A percentile compares a stretch with the other conserved stretches of the same genome.
Conservation (phyloP, 2,329 filamentous ascomycete species). For the Bertia moriformis region DNA sequence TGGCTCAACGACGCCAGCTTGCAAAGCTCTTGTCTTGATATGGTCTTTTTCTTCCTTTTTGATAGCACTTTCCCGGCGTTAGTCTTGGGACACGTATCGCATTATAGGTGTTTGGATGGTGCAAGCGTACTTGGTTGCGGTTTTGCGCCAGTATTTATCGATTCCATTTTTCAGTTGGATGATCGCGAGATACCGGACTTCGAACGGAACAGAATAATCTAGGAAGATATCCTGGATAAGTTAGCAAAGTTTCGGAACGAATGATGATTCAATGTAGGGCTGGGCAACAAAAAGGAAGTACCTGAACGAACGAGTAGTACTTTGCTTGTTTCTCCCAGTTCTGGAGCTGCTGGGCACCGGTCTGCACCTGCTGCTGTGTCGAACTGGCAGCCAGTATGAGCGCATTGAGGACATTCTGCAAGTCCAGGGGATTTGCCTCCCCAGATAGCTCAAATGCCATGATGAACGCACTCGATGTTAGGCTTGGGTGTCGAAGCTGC, state of each 20-base stretch:
- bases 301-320: not conserved
- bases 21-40: constrained; percentile 39
- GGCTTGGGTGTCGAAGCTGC: not conserved
- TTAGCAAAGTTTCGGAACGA: not conserved
- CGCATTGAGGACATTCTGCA: not conserved
- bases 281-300: not conserved
- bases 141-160: constrained; percentile 57
- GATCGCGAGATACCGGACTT: constrained; percentile 49
- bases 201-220: constrained; percentile 38
- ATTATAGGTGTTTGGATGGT: no score
- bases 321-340: not conserved
- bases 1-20: constrained; percentile 40
- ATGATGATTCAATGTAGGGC: no score
- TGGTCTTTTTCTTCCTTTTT: constrained; percentile 34
- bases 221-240: constrained; percentile 36
- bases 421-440: not conserved
- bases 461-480: no score
- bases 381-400: not conserved
- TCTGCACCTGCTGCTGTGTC: not conserved
- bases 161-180: constrained; percentile 59
- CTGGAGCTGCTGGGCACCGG: not conserved
- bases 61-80: not conserved
- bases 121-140: constrained; percentile 35
- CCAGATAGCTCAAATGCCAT: not conserved
- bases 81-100: not conserved